Conservation (phyloP, 2,329 filamentous ascomycete genomes). For the Metarhizium rileyi region DNA sequence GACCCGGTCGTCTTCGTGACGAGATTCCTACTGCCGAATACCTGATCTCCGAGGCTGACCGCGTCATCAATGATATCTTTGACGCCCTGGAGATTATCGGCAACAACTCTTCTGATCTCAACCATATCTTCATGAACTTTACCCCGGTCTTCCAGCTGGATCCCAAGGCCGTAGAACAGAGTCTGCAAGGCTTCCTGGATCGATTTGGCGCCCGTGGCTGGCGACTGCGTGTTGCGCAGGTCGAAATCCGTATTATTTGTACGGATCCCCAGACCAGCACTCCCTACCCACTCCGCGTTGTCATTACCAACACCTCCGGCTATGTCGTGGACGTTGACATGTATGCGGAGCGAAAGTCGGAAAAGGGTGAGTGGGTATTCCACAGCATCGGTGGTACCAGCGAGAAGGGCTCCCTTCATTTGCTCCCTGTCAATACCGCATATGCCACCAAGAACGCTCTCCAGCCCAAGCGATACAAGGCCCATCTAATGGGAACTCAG, state of each 20-base stretch:
- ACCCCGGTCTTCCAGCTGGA: conserved; percentile 89
- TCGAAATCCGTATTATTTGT: conserved; percentile 97
- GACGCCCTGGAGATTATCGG: conserved; percentile 97
- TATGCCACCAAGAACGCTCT: conserved; percentile 98
- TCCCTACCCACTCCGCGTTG: conserved; percentile 85
- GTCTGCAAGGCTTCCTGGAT: conserved; percentile 88
- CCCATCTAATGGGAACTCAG: conserved; percentile 96
- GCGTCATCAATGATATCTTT: conserved; percentile 93
- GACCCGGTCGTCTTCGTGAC: conserved; percentile 86
- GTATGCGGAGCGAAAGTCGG: conserved; percentile 94
- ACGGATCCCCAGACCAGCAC: conserved; percentile 77
- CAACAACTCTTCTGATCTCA: conserved; percentile 98
- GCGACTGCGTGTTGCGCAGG: conserved; percentile 92
- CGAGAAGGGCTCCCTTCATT: conserved; percentile 91
- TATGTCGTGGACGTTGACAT: conserved; percentile 97
- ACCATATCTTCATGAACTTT: conserved; percentile 99
- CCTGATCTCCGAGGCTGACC: conserved; percentile 91
- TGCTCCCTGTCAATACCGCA: conserved; percentile 81
- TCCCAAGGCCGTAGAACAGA: conserved; percentile 83
- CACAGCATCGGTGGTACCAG: conserved; percentile 92
- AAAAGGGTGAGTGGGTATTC: conserved; percentile 98
- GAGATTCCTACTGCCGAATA: conserved; percentile 99
- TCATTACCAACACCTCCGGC: conserved; percentile 96
- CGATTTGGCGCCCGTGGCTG: conserved; percentile 91
- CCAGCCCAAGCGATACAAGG: conserved; percentile 98